Base-by-base conservation (phyloP, 345 rosid genomes). In the Rubroshorea leprosula region DNA sequence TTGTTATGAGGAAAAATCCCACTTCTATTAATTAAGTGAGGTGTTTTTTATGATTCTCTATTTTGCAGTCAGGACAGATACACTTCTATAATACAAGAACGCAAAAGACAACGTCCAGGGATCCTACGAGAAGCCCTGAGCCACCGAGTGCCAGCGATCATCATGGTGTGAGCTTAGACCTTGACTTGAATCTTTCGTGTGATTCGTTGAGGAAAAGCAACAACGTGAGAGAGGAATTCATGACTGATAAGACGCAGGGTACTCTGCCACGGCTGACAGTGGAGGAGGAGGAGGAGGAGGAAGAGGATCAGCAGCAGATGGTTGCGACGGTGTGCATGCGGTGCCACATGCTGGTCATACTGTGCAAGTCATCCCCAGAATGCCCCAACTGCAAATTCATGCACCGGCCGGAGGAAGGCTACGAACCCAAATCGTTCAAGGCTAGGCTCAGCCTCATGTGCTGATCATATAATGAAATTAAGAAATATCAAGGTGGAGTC, bases 311-410 rank as follows among this genome's bases (percentile, higher is more conserved):
- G 13, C 74, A 75, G 67, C 89, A 84, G 67, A 85, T 87, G 97
- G 77, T 87, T 21, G 83, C 97, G 11, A 81, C 74, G 7, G 96
- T 83, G 24, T 90, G 97, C 69, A 74, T 68, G 67, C 69, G 68
- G 65, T 87, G 97, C 35, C 91, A 90, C 68, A 80, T 90, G 96
- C 51, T 90, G 72, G 96, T 90, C 64, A 87, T 90, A 86, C 69
- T 90, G 1, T 80, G 78, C 76, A 76, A 75, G 71, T 77, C 93
- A 27, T 75, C 85, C 49, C 97, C 87, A 23, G 68, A 81, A 1
- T 90, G 97, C 62, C 97, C 97, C 18, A 90, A 83, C 70, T 90
- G 97, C 87, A 90, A 90, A 67, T 90, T 87, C 81, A 66, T 87
- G 79, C 93, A 90, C 74, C 82, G 90, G 47, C 75, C 67, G 7